Base-by-base conservation (phyloP, 2,329 filamentous ascomycete genomes). In the Ophiostoma novo-ulmi region DNA sequence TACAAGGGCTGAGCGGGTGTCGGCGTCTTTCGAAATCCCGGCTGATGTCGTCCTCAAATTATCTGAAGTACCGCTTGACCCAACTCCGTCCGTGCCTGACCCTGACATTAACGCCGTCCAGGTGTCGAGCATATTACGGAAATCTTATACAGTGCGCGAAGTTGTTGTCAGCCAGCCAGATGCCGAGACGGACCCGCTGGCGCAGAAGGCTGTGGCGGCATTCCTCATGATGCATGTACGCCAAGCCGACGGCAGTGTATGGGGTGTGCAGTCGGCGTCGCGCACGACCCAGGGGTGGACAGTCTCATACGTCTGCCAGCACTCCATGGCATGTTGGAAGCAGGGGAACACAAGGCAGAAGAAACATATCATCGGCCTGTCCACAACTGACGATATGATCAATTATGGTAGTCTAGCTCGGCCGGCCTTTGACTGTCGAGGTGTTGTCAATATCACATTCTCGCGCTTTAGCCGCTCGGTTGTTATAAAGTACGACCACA, bases 401-500 rank as follows among this genome's bases (percentile, higher is more conserved):
- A 83, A 87, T 73, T 78, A 81, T 0, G 72, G 80, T 41, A 80
- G 83, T 35, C 74, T 82, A 52, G 84, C 78, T 38, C 84, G 86
- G 17, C 86, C 86, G 69, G 86, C 86, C 0, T 88, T 87, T 73
- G 85, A 88, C 74, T 88, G 86, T 72, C 81, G 84, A 52, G 86
- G 86, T 22, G 79, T 80, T 0, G 76, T 88, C 22, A 80, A 77
- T 2, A 80, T 88, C 63, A 76, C 80, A 0, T 88, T 88, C 73
- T 80, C 81, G 7, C 82, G 81, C 70, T 80, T 79, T 35, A 81
- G 78, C 39, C 82, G 82, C 41, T 77, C 79, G 10, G 82, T 88
- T 55, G 80, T 81, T 13, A 79, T 88, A 70, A 84, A 84, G 71
- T 87, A 88, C 74, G 81, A 84, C 41, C 86, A 88, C 74, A 85